These are phyloP conservation scores for Arthromyces matolae DNA, from an alignment of 768 basidiomycete genomes.

Conservation along the genomic window DNA sequence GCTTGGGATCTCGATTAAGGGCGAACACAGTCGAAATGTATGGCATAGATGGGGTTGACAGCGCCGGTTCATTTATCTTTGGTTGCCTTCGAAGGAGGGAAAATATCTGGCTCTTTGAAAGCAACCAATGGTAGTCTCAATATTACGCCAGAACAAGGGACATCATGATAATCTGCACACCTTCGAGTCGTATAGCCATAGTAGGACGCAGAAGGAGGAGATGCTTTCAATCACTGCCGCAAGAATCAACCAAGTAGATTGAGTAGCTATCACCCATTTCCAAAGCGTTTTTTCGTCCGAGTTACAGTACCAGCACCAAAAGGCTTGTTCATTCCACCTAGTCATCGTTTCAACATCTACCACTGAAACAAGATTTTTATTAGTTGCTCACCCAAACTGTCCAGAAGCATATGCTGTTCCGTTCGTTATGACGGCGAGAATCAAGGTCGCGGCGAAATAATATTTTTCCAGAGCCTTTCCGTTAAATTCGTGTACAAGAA, in stretches of 20 bases:
- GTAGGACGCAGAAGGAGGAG: conserved; percentile 8
- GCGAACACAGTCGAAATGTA: background rate
- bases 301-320: conserved; percentile 13
- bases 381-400: conserved; percentile 6
- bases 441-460: background rate
- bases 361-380: background rate
- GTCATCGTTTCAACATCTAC: background rate
- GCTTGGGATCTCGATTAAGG: background rate
- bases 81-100: background rate
- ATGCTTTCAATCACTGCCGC: conserved; percentile 11
- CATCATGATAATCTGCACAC: background rate
- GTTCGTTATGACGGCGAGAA: conserved; percentile 1
- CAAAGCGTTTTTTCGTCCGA: conserved; percentile 1
- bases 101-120: background rate
- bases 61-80: background rate
- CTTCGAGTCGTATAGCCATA: conserved; percentile 6
- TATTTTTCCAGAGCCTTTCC: conserved; percentile 9
- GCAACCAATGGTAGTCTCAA: background rate
- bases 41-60: background rate
- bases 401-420: background rate
- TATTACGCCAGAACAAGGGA: background rate
- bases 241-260: conserved; percentile 9
- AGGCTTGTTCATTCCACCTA: conserved; percentile 9
- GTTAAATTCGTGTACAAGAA: conserved; percentile 2
- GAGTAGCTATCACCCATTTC: conserved; percentile 9